Conservation (phyloP, 2,329 filamentous ascomycete species). For the Trichoderma arundinaceum region DNA sequence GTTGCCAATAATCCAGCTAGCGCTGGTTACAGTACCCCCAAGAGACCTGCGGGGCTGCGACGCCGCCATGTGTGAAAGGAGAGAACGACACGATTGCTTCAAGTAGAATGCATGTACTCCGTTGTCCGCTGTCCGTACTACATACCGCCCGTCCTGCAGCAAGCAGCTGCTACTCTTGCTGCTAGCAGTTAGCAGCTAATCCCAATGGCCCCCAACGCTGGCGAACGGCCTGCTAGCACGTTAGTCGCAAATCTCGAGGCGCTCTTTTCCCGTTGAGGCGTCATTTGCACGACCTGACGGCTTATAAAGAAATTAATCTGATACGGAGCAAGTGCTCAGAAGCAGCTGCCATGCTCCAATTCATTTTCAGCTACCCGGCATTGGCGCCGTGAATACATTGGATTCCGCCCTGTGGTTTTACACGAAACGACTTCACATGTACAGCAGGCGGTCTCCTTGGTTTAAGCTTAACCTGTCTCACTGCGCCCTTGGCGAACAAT, state of each 20-base stretch:
- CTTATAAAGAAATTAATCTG: too few relatives aligned
- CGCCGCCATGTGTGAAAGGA: not conserved
- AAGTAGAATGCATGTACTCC: not conserved
- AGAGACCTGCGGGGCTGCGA: conserved; percentile 15
- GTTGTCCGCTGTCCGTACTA: not conserved
- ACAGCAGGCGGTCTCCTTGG: conserved; percentile 2
- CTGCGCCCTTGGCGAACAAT: conserved; percentile 19
- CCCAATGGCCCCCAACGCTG: conserved; percentile 1
- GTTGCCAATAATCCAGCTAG: not conserved
- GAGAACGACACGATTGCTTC: not conserved
- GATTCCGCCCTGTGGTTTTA: not conserved
- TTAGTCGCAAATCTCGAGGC: conserved; percentile 23
- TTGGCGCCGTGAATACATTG: not conserved
- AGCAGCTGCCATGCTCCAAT: not conserved
- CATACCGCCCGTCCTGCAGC: not conserved
- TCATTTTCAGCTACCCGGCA: not conserved
- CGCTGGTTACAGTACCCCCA: conserved; percentile 16
- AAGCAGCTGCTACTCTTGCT: not conserved
- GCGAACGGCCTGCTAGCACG: not conserved
- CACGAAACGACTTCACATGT: conserved; percentile 1
- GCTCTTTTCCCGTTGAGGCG: conserved; percentile 14
- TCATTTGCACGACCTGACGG: conserved; percentile 1
- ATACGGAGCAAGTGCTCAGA: not conserved
- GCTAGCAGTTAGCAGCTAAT: conserved; percentile 7
- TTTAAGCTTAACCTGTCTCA: conserved; percentile 33